Evolutionary conservation across 1,139 yeast species (phyloP).

Genomic region (Zygoascus meyerae): DNA sequence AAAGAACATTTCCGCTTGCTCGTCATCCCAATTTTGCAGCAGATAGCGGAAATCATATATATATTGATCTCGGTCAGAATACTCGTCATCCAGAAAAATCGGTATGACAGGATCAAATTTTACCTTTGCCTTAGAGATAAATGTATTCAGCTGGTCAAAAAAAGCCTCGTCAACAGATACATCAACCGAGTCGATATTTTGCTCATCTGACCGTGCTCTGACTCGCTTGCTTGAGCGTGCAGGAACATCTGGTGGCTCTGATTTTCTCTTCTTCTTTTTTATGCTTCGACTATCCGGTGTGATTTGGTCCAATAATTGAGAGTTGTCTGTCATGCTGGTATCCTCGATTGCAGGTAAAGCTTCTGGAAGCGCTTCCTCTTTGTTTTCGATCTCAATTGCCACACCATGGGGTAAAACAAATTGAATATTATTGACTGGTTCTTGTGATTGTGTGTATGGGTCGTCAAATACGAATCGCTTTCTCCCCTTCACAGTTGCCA

Average conservation of each 20-base stretch:
- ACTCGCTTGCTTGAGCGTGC: constrained; percentile 25
- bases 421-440: constrained; percentile 21
- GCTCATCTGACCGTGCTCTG: constrained; percentile 27
- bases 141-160: constrained; percentile 27
- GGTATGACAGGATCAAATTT: constrained; percentile 24
- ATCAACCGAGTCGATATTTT: constrained; percentile 32
- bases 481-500: constrained; percentile 17
- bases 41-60: constrained; percentile 37
- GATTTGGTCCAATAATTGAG: no score
- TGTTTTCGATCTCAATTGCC: constrained; percentile 10
- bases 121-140: constrained; percentile 21
- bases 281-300: neutral
- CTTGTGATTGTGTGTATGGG: constrained; percentile 21
- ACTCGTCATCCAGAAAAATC: constrained; percentile 19
- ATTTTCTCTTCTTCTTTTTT: constrained; percentile 14
- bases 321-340: neutral
- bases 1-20: constrained; percentile 27
- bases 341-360: constrained; percentile 4
- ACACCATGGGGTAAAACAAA: constrained; percentile 24
- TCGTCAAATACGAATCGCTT: constrained; percentile 23
- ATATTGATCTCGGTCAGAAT: constrained; percentile 23
- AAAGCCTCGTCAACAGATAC: constrained; percentile 27
- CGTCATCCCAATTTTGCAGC: constrained; percentile 42
- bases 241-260: constrained; percentile 15
- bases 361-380: neutral